A percentile compares a stretch with the other conserved stretches of the same genome.
These are phyloP conservation scores for Phyllosticta capitalensis DNA, from an alignment of 2,329 filamentous ascomycete species.

Conservation along the genomic window DNA sequence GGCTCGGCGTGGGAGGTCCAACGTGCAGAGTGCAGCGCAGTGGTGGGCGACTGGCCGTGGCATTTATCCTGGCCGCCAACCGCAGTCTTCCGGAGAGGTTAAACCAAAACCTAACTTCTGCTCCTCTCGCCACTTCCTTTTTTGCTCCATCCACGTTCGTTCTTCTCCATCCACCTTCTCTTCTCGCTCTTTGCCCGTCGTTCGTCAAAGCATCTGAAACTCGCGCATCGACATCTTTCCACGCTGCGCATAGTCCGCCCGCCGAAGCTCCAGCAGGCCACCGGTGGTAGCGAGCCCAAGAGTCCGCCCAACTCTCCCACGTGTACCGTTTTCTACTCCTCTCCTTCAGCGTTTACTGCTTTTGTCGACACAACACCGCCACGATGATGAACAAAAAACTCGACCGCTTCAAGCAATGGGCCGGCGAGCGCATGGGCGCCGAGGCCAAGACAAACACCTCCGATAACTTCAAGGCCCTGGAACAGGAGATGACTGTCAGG, in stretches of 20 bases:
- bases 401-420: constrained; percentile 96
- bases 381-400: constrained; percentile 72
- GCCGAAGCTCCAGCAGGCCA: neutral
- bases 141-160: neutral
- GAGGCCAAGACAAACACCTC: constrained; percentile 80
- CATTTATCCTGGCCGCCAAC: neutral
- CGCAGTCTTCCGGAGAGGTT: neutral
- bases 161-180: neutral
- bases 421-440: constrained; percentile 88
- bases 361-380: constrained; percentile 9
- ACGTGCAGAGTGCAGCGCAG: too few species aligned
- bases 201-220: neutral
- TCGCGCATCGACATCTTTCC: neutral
- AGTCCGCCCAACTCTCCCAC: neutral
- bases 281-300: neutral
- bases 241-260: neutral
- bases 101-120: neutral
- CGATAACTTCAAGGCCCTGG: constrained; percentile 84
- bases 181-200: neutral
- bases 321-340: neutral
- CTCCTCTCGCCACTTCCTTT: neutral
- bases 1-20: neutral
- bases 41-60: neutral
- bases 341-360: neutral
- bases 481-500: constrained; percentile 81